Base-by-base conservation (phyloP, 1,139 yeast species). In the Candida pseudoviswanathii region DNA sequence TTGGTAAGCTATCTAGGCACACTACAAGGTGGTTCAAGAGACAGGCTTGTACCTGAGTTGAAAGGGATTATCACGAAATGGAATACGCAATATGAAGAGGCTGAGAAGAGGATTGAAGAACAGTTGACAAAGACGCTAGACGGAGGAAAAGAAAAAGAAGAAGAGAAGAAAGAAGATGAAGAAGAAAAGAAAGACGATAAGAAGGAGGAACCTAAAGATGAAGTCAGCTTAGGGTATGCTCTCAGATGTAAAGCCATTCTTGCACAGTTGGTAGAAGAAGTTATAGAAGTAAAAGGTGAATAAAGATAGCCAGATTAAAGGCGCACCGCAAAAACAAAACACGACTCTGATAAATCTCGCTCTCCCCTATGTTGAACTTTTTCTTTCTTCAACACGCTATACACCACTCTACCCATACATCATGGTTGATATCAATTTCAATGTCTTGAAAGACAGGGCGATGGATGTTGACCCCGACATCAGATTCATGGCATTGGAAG, bases 401-500 rank as follows among this genome's bases (percentile, higher is more conserved):
- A 29, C 21, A 44, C 50, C 9, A n/a, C 24, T 16, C 11, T 24
- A 33, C 5, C 16, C 37, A 37, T 32, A n/a, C 40, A 40, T 33
- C 22, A 60, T 59, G 63, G 54, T 54, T 42, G 62, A 63, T 44
- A 53, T 61, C 44, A 59, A 61, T 48, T 58, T 68, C 55, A 61
- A 57, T 47, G 43, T 63, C 16, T 60, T 76, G 47, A 67, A 62
- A 50, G 84, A 84, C 56, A 76, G 75, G 58, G 81, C 85, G 22
- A 71, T 73, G 46, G 88, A 84, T 57, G 85, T 86, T 25, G 97
- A 90, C 60, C 88, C 95, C 3, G 97, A 90, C 63, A 73, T 87
- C 57, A 76, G 96, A 61, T 89, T 85, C 67, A 90, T 90, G 97
- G 96, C 94, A 2, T 72, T 89, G 54, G 88, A 82, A 58, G 97